Evolutionary conservation across 2,329 filamentous ascomycete genomes (phyloP).

Genomic region (Monosporascus sp.): DNA sequence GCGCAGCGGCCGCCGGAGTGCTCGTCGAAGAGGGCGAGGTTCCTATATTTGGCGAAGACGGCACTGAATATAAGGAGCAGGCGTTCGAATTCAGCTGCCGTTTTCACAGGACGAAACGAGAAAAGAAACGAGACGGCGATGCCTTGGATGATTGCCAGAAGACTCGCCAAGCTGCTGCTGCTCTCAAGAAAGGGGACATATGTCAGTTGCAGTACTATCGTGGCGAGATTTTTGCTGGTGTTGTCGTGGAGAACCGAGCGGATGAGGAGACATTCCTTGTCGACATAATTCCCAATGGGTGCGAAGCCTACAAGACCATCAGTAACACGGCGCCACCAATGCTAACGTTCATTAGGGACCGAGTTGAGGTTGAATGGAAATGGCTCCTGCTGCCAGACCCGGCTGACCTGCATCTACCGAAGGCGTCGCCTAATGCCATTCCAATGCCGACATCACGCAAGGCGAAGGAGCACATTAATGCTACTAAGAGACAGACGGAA

Average conservation of each 20-base stretch:
- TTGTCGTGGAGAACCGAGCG: conserved; percentile 76
- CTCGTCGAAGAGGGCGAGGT: conserved; percentile 84
- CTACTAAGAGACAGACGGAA: conserved; percentile 55
- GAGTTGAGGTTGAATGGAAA: conserved; percentile 78
- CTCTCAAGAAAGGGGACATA: conserved; percentile 67
- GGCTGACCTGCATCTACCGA: conserved; percentile 66
- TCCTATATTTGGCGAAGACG: conserved; percentile 83
- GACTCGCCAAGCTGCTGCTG: conserved; percentile 62
- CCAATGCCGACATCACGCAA: conserved; percentile 62
- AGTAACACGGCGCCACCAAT: conserved; percentile 4
- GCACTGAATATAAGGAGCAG: conserved; percentile 86
- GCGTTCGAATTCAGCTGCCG: conserved; percentile 92
- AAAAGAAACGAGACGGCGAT: conserved; percentile 67
- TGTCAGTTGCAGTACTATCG: conserved; percentile 82
- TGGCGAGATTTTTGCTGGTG: conserved; percentile 85
- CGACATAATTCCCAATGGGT: conserved; percentile 81
- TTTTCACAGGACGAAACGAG: conserved; percentile 85
- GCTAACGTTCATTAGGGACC: conserved; percentile 55
- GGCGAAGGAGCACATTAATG: conserved; percentile 63
- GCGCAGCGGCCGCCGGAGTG: conserved; percentile 85
- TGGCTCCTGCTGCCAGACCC: conserved; percentile 72
- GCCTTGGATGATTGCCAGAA: conserved; percentile 65
- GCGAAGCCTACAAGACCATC: conserved; percentile 20
- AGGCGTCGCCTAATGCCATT: conserved; percentile 67
- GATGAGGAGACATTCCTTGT: conserved; percentile 74